These are phyloP conservation scores for Cytidiella melzeri DNA, from an alignment of 768 basidiomycete species.

Conservation along the genomic window DNA sequence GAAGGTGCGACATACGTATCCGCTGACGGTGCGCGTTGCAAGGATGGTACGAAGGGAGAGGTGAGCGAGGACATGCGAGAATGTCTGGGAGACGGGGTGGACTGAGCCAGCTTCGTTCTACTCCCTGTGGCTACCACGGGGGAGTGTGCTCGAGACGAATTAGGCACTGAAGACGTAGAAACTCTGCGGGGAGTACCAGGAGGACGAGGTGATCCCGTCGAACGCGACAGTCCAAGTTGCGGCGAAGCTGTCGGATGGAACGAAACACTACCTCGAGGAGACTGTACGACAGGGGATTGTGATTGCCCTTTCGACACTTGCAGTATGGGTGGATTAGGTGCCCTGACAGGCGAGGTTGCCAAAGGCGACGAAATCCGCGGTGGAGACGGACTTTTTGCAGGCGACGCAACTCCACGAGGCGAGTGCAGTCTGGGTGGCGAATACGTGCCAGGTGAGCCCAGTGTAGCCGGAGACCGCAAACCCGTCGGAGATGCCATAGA, in stretches of 20 bases:
- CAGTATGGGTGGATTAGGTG: conserved; percentile 9
- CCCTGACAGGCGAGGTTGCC: conserved; percentile 8
- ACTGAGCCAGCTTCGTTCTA: conserved; percentile 12
- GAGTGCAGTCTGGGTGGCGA: conserved; percentile 16
- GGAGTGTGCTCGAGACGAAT: conserved; percentile 15
- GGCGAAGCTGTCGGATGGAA: conserved; percentile 12
- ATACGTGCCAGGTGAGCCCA: conserved; percentile 24
- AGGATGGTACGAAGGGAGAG: conserved; percentile 19
- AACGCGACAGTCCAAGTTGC: conserved; percentile 2
- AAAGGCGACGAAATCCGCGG: conserved; percentile 10
- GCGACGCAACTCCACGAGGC: conserved; percentile 13
- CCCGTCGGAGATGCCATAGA: conserved; percentile 26
- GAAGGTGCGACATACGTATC: conserved; percentile 41
- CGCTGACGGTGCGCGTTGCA: conserved; percentile 37
- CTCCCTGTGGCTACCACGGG: conserved; percentile 17
- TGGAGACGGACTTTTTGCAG: conserved; percentile 14
- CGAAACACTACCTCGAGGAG: conserved; percentile 11
- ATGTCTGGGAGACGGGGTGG: conserved; percentile 21
- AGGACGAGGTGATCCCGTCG: not conserved
- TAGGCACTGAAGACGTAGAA: conserved; percentile 8
- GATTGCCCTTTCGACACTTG: too few relatives aligned
- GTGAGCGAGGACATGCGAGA: conserved; percentile 14
- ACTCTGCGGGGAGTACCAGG: conserved; percentile 5
- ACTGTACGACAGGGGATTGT: not conserved
- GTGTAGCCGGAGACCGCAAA: conserved; percentile 18